phyloP scores from a whole-genome alignment of 176 grass and related monocot genomes.

The Hsuehochloa calcarea region DNA sequence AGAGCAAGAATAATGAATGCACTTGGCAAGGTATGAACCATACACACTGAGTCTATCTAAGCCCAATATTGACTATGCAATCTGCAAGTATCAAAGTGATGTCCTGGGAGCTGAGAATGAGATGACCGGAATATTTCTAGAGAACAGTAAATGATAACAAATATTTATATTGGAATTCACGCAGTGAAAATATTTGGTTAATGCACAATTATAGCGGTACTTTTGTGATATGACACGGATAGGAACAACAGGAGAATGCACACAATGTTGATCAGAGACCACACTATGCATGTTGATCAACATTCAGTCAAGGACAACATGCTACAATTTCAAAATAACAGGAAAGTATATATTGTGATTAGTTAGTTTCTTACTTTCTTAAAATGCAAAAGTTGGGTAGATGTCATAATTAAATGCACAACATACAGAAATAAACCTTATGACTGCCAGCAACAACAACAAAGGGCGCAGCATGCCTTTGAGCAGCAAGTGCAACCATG shows the following conservation, averaged over 20 bases:
- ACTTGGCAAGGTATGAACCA: not conserved
- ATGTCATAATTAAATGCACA: slow-evolving; percentile 11
- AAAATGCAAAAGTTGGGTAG: not conserved
- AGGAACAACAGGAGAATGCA: not conserved
- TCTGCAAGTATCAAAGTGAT: not conserved
- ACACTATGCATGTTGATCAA: not conserved
- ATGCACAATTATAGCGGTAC: not conserved
- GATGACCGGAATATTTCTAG: not conserved
- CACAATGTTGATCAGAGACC: not conserved
- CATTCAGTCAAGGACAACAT: not conserved
- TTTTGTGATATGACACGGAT: not conserved
- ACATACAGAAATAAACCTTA: slow-evolving; percentile 58
- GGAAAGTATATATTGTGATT: not conserved
- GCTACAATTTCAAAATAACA: not conserved
- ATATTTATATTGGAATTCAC: slow-evolving; percentile 1
- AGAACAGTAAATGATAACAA: not conserved
- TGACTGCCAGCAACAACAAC: slow-evolving; percentile 96
- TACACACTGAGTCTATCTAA: not conserved
- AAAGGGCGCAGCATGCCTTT: slow-evolving; percentile 97
- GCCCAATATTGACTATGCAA: not conserved
- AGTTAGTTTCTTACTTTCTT: slow-evolving; percentile 21
- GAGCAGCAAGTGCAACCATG: slow-evolving; percentile 94
- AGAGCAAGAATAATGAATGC: not conserved
- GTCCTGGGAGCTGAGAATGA: not conserved
- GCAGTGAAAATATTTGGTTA: slow-evolving; percentile 12